These are phyloP conservation scores for Aspergillus hortae DNA, from an alignment of 2,329 filamentous ascomycete species.

Conservation along the genomic window DNA sequence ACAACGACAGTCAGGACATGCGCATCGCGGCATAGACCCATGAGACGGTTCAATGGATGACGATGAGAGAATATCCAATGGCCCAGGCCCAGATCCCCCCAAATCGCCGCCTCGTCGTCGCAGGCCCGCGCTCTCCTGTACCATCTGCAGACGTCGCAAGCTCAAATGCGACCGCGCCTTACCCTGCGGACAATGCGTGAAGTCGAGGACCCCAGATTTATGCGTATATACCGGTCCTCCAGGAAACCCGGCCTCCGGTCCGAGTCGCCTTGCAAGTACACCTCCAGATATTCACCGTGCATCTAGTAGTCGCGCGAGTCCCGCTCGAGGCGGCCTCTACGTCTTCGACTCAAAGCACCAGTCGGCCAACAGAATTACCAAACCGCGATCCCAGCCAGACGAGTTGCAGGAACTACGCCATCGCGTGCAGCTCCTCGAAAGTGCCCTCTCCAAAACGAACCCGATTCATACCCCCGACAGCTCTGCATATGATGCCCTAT, in stretches of 20 bases:
- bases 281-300: constrained; percentile 5
- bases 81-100: not conserved
- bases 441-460: constrained; percentile 20
- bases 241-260: constrained; percentile 8
- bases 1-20: no score
- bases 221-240: constrained; percentile 50
- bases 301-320: constrained; percentile 13
- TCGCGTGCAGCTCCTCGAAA: constrained; percentile 25
- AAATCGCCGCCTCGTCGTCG: constrained; percentile 45
- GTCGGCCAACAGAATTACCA: constrained; percentile 19
- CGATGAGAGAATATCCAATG: not conserved
- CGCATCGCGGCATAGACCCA: not conserved
- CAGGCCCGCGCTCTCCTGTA: constrained; percentile 65
- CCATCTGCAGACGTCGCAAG: constrained; percentile 71
- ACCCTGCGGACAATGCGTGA: constrained; percentile 62
- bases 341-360: constrained; percentile 33
- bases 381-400: constrained; percentile 19
- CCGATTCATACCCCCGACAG: constrained; percentile 25
- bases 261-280: constrained; percentile 3
- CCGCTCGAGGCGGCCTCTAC: constrained; percentile 23
- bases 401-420: constrained; percentile 29
- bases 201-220: constrained; percentile 47
- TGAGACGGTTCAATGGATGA: constrained; percentile 1
- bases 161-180: constrained; percentile 72
- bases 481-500: constrained; percentile 14